phyloP scores from a whole-genome alignment of 371 early-diverging fungal species.

The Mortierella polycephala region DNA sequence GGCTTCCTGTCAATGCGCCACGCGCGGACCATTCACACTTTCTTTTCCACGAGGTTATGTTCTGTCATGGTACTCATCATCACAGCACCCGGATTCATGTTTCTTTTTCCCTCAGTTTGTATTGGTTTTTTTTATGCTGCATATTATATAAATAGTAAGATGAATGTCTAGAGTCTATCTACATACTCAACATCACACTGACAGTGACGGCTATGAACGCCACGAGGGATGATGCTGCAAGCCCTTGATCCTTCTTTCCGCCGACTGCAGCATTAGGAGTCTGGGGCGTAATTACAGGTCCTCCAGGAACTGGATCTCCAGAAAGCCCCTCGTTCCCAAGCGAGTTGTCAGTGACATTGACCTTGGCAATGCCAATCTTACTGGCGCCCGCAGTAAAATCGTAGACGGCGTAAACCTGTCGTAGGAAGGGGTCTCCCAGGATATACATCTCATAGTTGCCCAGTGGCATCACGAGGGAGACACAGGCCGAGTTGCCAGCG shows the following conservation, averaged over 20 bases:
- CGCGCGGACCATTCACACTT: too few species aligned
- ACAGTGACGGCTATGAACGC: neutral
- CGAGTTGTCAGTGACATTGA: conserved; percentile 21
- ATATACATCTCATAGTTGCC: conserved; percentile 51
- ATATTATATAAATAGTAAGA: neutral
- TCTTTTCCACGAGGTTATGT: neutral
- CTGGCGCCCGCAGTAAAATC: conserved; percentile 51
- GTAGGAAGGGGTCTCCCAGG: conserved; percentile 51
- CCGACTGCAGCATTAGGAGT: neutral
- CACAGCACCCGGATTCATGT: neutral
- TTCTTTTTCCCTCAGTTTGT: neutral
- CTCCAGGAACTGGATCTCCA: conserved; percentile 42
- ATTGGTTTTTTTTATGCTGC: neutral
- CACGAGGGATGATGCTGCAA: neutral
- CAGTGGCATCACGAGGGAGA: conserved; percentile 49
- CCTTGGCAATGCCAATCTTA: conserved; percentile 42
- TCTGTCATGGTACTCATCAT: neutral
- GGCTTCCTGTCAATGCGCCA: too few species aligned
- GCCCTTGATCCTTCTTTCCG: neutral
- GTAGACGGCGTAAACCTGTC: conserved; percentile 50
- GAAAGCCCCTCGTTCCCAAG: conserved; percentile 45
- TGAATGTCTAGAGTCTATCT: neutral
- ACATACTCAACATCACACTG: neutral
- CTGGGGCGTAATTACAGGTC: conserved; percentile 12
- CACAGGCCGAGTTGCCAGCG: conserved; percentile 15